These are phyloP conservation scores for Debaryomyces fabryi DNA, from an alignment of 1,139 yeast species.

Conservation along the genomic window DNA sequence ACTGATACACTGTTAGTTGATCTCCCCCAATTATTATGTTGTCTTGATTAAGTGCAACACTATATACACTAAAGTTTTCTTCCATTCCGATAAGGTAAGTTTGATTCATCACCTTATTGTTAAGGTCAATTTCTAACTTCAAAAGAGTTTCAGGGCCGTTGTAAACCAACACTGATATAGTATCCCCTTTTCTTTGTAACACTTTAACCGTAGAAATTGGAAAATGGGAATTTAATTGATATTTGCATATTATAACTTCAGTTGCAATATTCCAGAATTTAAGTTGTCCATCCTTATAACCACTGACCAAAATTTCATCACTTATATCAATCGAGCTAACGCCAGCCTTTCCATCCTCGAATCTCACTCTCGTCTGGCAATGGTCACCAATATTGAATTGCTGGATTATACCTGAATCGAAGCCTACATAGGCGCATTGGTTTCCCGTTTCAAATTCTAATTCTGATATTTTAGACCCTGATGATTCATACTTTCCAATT, in stretches of 20 bases:
- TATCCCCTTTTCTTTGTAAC: slow-evolving; percentile 2
- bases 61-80: slow-evolving; percentile 22
- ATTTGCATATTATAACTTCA: slow-evolving; percentile 6
- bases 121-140: slow-evolving; percentile 14
- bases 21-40: slow-evolving; percentile 18
- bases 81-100: slow-evolving; percentile 27
- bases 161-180: slow-evolving; percentile 13
- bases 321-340: slow-evolving; percentile 20
- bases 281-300: slow-evolving; percentile 24
- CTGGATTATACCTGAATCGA: slow-evolving; percentile 46
- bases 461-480: slow-evolving; percentile 9
- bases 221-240: slow-evolving; percentile 15
- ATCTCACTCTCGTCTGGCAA: slow-evolving; percentile 15
- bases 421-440: slow-evolving; percentile 39
- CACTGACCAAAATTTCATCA: slow-evolving; percentile 24
- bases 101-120: slow-evolving; percentile 1
- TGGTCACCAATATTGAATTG: slow-evolving; percentile 26
- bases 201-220: slow-evolving; percentile 14
- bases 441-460: slow-evolving; percentile 31
- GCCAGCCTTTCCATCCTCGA: slow-evolving; percentile 8
- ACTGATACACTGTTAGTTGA: neutral
- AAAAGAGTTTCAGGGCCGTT: slow-evolving; percentile 29
- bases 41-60: slow-evolving; percentile 14
- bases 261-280: slow-evolving; percentile 17
- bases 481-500: slow-evolving; percentile 9